Conservation (phyloP, 2,329 filamentous ascomycete species). For the Myriosclerotinia duriaeana region DNA sequence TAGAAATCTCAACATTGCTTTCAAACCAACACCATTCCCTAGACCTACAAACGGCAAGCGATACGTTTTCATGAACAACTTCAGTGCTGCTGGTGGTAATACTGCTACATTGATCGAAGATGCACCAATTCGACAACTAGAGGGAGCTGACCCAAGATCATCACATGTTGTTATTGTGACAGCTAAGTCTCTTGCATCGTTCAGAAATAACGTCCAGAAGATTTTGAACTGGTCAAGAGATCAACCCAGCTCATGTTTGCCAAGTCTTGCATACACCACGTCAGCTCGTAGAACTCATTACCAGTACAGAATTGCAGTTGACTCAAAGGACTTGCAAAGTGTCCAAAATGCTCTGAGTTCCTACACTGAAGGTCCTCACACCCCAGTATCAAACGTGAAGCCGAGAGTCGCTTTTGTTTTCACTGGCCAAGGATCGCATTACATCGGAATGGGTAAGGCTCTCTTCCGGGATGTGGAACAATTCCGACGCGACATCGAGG, state of each 20-base stretch:
- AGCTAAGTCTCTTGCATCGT: conserved; percentile 22
- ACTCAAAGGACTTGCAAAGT: conserved; percentile 43
- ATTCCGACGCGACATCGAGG: conserved; percentile 34
- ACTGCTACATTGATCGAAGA: conserved; percentile 32
- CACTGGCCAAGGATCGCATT: conserved; percentile 50
- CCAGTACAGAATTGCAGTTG: conserved; percentile 52
- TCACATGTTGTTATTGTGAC: conserved; percentile 24
- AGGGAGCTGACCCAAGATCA: conserved; percentile 14
- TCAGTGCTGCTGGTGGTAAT: conserved; percentile 41
- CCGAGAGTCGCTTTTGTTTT: conserved; percentile 29
- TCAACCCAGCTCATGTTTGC: conserved; percentile 23
- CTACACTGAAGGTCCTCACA: conserved; percentile 16
- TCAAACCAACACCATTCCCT: conserved; percentile 28
- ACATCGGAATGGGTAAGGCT: conserved; percentile 35
- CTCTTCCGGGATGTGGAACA: conserved; percentile 43
- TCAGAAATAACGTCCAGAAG: conserved; percentile 23
- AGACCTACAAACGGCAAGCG: conserved; percentile 43
- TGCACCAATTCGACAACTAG: conserved; percentile 24
- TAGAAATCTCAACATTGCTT: conserved; percentile 33
- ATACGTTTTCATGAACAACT: conserved; percentile 50
- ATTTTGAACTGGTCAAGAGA: conserved; percentile 14
- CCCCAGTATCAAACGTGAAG: conserved; percentile 22
- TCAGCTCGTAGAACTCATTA: conserved; percentile 55
- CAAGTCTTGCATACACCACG: conserved; percentile 29
- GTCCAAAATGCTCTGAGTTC: conserved; percentile 19